A percentile compares a stretch with the other conserved stretches of the same genome.
These are phyloP conservation scores for Sergeia podlipaevii DNA, from an alignment of 208 protist species.

Conservation along the genomic window DNA sequence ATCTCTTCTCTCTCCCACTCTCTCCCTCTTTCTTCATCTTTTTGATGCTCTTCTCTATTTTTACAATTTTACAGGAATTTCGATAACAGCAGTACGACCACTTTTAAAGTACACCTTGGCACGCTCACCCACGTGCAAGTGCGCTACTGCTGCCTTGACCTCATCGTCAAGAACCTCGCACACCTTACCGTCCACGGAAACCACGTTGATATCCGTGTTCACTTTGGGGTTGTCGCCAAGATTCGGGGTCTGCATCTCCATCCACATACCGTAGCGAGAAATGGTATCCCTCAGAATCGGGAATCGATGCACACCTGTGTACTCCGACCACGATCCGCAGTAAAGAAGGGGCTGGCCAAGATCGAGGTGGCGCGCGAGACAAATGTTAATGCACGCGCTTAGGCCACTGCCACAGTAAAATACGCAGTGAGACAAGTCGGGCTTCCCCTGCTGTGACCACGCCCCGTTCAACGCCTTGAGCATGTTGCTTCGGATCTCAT, in stretches of 20 bases:
- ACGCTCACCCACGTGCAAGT: constrained; percentile 67
- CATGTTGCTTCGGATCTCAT: constrained; percentile 44
- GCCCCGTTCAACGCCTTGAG: constrained; percentile 22
- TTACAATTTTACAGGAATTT: constrained; percentile 12
- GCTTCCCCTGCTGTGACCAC: constrained; percentile 3
- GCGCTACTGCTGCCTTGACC: constrained; percentile 19
- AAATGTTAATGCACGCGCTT: constrained; percentile 74
- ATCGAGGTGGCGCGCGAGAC: constrained; percentile 49
- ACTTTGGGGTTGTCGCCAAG: constrained; percentile 34
- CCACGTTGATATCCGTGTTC: constrained; percentile 9
- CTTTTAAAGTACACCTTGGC: constrained; percentile 49
- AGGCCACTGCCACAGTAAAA: constrained; percentile 84
- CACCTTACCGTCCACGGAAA: constrained; percentile 35
- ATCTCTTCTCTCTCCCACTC: no score
- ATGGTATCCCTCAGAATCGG: constrained; percentile 42
- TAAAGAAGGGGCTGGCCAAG: constrained; percentile 71
- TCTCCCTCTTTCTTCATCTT: no score
- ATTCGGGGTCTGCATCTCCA: constrained; percentile 32
- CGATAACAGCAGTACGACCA: constrained; percentile 29
- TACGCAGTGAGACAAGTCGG: constrained; percentile 47
- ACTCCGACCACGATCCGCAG: constrained; percentile 84
- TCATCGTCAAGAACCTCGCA: constrained; percentile 19
- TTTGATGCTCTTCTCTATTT: no score
- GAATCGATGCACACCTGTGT: constrained; percentile 36
- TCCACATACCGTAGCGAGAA: constrained; percentile 42